Evolutionary conservation across 306 rosid genomes (phyloP).

Genomic region (Cicer arietinum): DNA sequence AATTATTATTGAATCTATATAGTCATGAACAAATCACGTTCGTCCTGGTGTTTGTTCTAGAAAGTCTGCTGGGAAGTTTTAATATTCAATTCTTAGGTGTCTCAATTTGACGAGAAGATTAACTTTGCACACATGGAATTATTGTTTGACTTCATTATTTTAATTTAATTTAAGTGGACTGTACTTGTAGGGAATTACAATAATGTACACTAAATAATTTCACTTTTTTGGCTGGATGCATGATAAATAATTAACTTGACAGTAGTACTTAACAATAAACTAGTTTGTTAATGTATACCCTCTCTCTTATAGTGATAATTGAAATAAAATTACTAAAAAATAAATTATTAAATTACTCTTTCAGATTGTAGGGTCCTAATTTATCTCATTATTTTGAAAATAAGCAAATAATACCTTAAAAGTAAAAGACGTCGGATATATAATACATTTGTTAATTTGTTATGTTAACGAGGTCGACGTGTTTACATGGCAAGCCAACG

Average conservation of each 20-base stretch:
- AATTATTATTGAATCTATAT: not conserved
- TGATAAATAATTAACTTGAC: not conserved
- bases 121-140: not conserved
- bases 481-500: no score
- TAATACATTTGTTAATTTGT: no score
- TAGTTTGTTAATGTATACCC: no score
- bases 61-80: constrained; percentile 40
- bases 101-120: constrained; percentile 37
- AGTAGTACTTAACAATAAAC: not conserved
- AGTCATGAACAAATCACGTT: not conserved
- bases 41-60: constrained; percentile 36
- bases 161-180: not conserved
- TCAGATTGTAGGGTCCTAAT: no score
- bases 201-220: not conserved
- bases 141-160: not conserved
- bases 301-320: no score
- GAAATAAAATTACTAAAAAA: no score
- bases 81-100: constrained; percentile 28
- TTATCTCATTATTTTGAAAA: no score
- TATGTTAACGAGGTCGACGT: no score
- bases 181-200: not conserved
- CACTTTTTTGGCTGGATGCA: not conserved
- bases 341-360: no score
- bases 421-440: no score
- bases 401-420: no score